A percentile compares a stretch with the other conserved stretches of the same genome.
These are phyloP conservation scores for Hibiscus syriacus DNA, from an alignment of 345 rosid genomes.

Conservation along the genomic window DNA sequence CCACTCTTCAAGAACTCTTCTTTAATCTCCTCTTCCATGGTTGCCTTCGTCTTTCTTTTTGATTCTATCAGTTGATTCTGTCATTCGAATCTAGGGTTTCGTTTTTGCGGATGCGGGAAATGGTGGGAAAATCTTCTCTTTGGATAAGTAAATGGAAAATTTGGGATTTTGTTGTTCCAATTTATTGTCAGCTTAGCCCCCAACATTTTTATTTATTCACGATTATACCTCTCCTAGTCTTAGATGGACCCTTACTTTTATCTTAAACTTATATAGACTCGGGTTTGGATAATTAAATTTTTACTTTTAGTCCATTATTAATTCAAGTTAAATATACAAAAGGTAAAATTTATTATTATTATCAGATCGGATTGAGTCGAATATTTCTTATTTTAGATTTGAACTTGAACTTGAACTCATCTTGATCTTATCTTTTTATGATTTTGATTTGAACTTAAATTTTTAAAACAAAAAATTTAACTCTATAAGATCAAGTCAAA, in stretches of 20 bases:
- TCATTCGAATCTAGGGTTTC: slow-evolving; percentile 28
- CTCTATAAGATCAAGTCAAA: too few species aligned
- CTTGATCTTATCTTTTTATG: too few species aligned
- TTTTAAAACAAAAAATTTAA: too few species aligned
- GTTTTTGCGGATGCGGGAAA: neutral
- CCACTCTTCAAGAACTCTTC: slow-evolving; percentile 56
- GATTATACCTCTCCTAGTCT: neutral
- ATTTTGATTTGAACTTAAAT: too few species aligned
- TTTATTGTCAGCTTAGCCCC: neutral
- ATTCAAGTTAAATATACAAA: too few species aligned
- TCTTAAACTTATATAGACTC: too few species aligned
- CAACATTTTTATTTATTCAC: neutral
- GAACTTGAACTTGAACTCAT: too few species aligned
- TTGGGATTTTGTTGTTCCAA: neutral
- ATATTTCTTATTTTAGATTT: too few species aligned
- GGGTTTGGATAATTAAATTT: too few species aligned
- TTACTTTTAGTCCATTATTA: too few species aligned
- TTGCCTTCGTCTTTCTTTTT: slow-evolving; percentile 10
- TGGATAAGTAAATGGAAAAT: neutral
- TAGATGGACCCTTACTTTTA: neutral
- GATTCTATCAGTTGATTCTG: neutral
- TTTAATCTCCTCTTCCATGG: slow-evolving; percentile 68
- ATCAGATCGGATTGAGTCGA: too few species aligned
- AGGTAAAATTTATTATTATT: too few species aligned
- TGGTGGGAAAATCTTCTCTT: slow-evolving; percentile 15